Evolutionary conservation across 331 rosid species (phyloP), one percentile per base, ranked within the genome.

Genomic region (Pyrus hybrid): DNA sequence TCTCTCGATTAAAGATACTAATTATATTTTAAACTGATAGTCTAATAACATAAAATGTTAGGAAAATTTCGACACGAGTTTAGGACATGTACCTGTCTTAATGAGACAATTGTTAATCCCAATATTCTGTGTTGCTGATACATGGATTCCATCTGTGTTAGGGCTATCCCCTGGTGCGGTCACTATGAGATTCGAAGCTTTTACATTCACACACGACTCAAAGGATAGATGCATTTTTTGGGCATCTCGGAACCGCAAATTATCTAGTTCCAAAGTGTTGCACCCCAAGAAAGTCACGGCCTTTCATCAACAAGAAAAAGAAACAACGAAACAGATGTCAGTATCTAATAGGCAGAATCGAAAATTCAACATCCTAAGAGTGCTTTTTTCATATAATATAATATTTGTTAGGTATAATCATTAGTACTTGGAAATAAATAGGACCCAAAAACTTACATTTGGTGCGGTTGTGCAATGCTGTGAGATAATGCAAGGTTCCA

Each of bases 101-200:
- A 94, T 94, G 63, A 77, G 61, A 76, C 89, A 74, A 20, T 89
- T 87, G 18, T 61, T 80, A 33, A 94, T 86, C 9, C 56, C 0
- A 51, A 89, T 85, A 66, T 91, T 77, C 20, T 87, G 81, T 16
- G 98, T 86, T 5, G 1, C 85, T 0, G 95, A 79, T 51, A 94
- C 77, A 66, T 94, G 98, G 84, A 94, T 90, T 72, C 98, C 97
- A 76, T 94, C 98, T 5, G 98, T 94, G 75, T 94, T 94, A 3
- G 98, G 97, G 33, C 98, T 94, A 33, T 90, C n/a, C 29, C 51
- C 87, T 0, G 97, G 98, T 63, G 97, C 93, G 22, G 5, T 61
- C 0, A 94, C 81, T 28, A 62, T 26, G 6, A 94, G 64, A 77
- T 86, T 87, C 9, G 76, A 74, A 41, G 77, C 97, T 67, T 63